These are phyloP conservation scores for Colletotrichum cereale DNA, from an alignment of 2,329 filamentous ascomycete species.

Conservation along the genomic window DNA sequence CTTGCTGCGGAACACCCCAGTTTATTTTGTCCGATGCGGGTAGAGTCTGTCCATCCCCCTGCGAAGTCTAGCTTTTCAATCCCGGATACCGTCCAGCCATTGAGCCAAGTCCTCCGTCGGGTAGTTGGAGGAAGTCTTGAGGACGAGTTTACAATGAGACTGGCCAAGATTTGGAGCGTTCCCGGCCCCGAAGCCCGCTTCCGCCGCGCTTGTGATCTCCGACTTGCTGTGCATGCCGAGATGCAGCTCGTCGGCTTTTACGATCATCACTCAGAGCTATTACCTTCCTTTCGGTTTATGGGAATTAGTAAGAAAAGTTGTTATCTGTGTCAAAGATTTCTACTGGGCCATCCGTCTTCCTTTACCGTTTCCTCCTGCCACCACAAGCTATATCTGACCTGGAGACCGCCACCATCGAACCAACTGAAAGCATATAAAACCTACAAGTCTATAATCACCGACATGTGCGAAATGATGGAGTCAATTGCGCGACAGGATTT, in stretches of 20 bases:
- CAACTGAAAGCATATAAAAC: not conserved
- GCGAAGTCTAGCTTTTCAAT: not conserved
- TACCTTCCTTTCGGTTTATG: no score
- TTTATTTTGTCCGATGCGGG: slow-evolving; percentile 3
- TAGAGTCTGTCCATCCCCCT: not conserved
- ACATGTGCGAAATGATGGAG: not conserved
- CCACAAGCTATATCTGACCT: slow-evolving; percentile 10
- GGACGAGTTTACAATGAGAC: not conserved
- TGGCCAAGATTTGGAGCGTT: slow-evolving; percentile 3
- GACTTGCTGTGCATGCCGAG: slow-evolving; percentile 20
- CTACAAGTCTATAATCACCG: slow-evolving; percentile 3
- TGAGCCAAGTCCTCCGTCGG: slow-evolving; percentile 3
- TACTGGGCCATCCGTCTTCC: no score
- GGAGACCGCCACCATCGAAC: not conserved
- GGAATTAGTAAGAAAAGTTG: no score
- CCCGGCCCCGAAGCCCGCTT: slow-evolving; percentile 1
- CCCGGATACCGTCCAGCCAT: not conserved
- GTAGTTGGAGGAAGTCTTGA: not conserved
- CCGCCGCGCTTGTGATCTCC: not conserved
- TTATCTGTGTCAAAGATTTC: no score
- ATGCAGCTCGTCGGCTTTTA: slow-evolving; percentile 19
- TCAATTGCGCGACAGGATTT: slow-evolving; percentile 1
- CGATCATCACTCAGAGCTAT: no score
- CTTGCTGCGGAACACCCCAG: slow-evolving; percentile 1
- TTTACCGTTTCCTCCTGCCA: slow-evolving; percentile 15